Evolutionary conservation across 805 yeast species (phyloP), one percentile per base, ranked within the genome.

Genomic region (Yamadazyma paraphyllophila): DNA sequence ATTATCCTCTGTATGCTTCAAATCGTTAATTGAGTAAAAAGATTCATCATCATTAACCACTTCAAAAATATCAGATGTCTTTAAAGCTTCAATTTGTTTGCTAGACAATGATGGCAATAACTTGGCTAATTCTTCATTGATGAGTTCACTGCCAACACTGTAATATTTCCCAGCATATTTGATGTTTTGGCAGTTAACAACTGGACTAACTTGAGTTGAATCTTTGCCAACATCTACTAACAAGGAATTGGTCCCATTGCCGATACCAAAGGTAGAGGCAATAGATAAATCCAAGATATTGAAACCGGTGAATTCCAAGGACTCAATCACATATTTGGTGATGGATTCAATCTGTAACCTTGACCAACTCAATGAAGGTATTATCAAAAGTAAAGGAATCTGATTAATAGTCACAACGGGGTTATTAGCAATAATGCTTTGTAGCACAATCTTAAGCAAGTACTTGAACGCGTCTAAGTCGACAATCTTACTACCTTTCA

Each of bases 211-310:
- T 60, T 89, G 96, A 2, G 90, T 80, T 53, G 83, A 79, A 17
- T 82, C 79, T 50, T 71, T 69, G 14, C 97, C 97, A 39, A 92
- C 74, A 62, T 92, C 96, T 35, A 92, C 80, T 13, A 92, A 85
- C 31, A 85, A 67, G 1, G 90, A 76, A 49, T 82, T 85, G 33
- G 82, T 76, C 9, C 81, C 67, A 12, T 77, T 67, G 4, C 88
- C 87, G 60, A 83, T 74, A 0, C 97, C 92, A 63, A 81, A 90
- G 13, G 86, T 71, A 1, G 89, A 69, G 6, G 88, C 85, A 32
- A 89, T 66, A 0, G 90, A 71, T 15, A 77, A 68, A 37, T 95
- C 90, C 32, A 87, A 59, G 6, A 89, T 62, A 38, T 88, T 75
- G 51, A 91, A 80, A 0, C 86, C 92, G 9, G 85, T 82, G 42